These are phyloP conservation scores for Xylaria sp. DNA, from an alignment of 2,329 filamentous ascomycete genomes.

Conservation along the genomic window DNA sequence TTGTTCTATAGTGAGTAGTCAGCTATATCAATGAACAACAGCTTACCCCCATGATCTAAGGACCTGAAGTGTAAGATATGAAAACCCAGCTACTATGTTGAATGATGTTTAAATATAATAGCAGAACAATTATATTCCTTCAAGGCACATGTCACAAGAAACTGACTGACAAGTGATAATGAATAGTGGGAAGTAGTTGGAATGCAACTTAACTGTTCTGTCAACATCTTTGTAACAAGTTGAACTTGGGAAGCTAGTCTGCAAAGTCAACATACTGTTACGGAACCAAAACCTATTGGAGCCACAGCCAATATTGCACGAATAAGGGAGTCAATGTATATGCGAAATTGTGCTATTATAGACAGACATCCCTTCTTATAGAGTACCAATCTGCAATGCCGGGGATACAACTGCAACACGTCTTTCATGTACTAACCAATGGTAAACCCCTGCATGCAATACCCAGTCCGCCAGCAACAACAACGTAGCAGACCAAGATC, in stretches of 20 bases:
- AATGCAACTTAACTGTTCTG: no score
- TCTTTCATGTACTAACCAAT: neutral
- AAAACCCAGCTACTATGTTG: no score
- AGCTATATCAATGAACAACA: no score
- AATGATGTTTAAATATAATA: no score
- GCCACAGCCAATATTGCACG: neutral
- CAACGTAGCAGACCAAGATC: neutral
- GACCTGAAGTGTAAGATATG: no score
- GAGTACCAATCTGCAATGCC: neutral
- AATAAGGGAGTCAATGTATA: neutral
- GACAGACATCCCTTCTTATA: neutral
- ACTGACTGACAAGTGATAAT: no score
- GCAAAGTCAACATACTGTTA: neutral
- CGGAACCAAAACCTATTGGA: neutral
- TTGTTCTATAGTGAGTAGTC: no score
- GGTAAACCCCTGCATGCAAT: neutral
- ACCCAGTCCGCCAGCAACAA: neutral
- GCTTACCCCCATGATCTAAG: no score
- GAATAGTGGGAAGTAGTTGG: no score
- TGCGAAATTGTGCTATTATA: neutral
- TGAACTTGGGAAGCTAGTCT: neutral
- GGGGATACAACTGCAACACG: neutral
- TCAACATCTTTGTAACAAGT: no score
- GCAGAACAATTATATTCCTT: no score
- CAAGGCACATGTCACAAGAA: no score